A percentile compares a stretch with the other conserved stretches of the same genome.
Evolutionary conservation across 1,284 basidiomycete genomes (phyloP).

Genomic region (Gymnopus androsaceus): DNA sequence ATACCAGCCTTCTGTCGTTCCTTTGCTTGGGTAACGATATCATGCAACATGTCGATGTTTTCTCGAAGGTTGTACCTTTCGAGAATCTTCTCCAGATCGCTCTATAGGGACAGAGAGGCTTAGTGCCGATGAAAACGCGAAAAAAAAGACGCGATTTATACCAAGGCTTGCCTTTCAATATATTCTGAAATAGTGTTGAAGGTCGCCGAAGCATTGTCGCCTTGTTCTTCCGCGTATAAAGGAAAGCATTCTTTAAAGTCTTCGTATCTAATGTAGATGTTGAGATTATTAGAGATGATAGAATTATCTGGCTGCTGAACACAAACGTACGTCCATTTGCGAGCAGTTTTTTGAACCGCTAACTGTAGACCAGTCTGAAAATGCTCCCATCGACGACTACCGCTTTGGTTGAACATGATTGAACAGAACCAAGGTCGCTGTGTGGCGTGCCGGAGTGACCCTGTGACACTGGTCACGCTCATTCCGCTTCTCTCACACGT

Average conservation of each 20-base stretch:
- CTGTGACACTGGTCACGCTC: background rate
- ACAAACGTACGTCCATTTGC: slow-evolving; percentile 75
- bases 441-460: too few species aligned
- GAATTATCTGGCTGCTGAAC: background rate
- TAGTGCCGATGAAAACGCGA: slow-evolving; percentile 11
- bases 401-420: slow-evolving; percentile 46
- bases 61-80: slow-evolving; percentile 64
- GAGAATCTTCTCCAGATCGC: slow-evolving; percentile 59
- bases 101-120: slow-evolving; percentile 37
- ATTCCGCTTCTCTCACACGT: background rate
- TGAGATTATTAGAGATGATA: slow-evolving; percentile 3
- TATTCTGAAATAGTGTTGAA: slow-evolving; percentile 69
- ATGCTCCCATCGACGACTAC: slow-evolving; percentile 72
- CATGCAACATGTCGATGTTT: slow-evolving; percentile 69
- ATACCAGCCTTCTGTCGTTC: slow-evolving; percentile 55
- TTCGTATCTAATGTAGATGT: slow-evolving; percentile 71
- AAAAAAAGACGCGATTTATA: slow-evolving; percentile 32
- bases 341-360: slow-evolving; percentile 72
- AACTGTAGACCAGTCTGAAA: slow-evolving; percentile 75
- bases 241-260: slow-evolving; percentile 79
- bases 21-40: slow-evolving; percentile 68
- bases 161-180: slow-evolving; percentile 66
- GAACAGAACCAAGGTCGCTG: too few species aligned
- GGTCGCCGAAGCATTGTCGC: slow-evolving; percentile 63
- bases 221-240: slow-evolving; percentile 72